phyloP scores from a whole-genome alignment of 2,329 filamentous ascomycete species.

The Lasiodiplodia theobromae region DNA sequence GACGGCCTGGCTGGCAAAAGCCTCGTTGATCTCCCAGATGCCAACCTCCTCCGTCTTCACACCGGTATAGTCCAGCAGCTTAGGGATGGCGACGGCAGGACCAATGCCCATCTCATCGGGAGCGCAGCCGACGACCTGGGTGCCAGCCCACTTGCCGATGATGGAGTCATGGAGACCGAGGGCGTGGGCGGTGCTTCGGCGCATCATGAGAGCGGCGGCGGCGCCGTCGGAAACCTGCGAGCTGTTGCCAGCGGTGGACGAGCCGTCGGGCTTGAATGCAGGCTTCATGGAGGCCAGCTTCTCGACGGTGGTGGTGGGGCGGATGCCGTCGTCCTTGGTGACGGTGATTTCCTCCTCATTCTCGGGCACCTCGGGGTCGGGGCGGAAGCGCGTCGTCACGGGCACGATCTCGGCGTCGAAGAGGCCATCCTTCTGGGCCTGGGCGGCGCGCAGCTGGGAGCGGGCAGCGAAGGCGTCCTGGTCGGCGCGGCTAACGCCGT shows the following conservation, averaged over 20 bases:
- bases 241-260: slow-evolving; percentile 84
- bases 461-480: slow-evolving; percentile 84
- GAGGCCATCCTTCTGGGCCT: slow-evolving; percentile 70
- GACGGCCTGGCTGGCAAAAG: slow-evolving; percentile 68
- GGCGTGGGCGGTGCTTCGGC: slow-evolving; percentile 76
- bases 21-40: slow-evolving; percentile 94
- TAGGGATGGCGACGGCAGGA: slow-evolving; percentile 84
- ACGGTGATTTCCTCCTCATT: slow-evolving; percentile 69
- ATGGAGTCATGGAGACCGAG: slow-evolving; percentile 73
- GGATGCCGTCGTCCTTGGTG: slow-evolving; percentile 81
- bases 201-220: slow-evolving; percentile 83
- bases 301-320: slow-evolving; percentile 71
- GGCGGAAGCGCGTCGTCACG: slow-evolving; percentile 74
- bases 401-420: slow-evolving; percentile 84
- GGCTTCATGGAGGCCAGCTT: slow-evolving; percentile 82
- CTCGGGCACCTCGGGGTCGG: slow-evolving; percentile 62
- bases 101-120: slow-evolving; percentile 97
- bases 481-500: slow-evolving; percentile 74
- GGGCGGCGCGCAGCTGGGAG: slow-evolving; percentile 75
- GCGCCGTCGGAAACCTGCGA: slow-evolving; percentile 89
- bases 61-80: slow-evolving; percentile 73
- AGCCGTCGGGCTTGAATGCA: slow-evolving; percentile 77
- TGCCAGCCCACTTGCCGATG: slow-evolving; percentile 82
- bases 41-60: slow-evolving; percentile 73
- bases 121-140: slow-evolving; percentile 76